Evolutionary conservation across 1,284 basidiomycete genomes (phyloP).

Genomic region (Trametes polyzona): DNA sequence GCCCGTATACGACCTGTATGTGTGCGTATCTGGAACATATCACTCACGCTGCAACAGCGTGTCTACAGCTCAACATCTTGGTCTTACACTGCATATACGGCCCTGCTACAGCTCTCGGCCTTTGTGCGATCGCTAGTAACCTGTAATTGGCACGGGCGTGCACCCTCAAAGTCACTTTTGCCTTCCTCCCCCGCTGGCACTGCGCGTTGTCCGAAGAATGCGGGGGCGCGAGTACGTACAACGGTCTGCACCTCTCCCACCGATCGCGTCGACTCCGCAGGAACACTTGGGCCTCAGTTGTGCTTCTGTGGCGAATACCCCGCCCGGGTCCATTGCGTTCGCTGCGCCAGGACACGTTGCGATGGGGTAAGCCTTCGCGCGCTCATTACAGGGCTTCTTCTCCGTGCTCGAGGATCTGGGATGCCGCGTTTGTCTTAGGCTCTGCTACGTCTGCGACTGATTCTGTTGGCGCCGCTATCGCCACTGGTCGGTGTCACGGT

Average conservation of each 20-base stretch:
- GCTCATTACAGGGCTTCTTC: not conserved
- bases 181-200: not conserved
- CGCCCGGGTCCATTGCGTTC: slow-evolving; percentile 3
- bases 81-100: too few species aligned
- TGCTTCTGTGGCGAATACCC: slow-evolving; percentile 8
- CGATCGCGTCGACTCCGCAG: too few species aligned
- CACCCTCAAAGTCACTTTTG: not conserved
- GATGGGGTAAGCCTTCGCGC: not conserved
- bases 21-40: not conserved
- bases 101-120: too few species aligned
- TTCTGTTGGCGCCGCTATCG: not conserved
- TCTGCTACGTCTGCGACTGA: not conserved
- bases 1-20: not conserved
- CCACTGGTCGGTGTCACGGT: too few species aligned
- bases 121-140: slow-evolving; percentile 4
- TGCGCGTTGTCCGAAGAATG: not conserved
- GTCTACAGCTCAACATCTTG: too few species aligned
- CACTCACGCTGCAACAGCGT: not conserved
- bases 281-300: too few species aligned
- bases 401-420: not conserved
- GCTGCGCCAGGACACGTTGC: slow-evolving; percentile 17
- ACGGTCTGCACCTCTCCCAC: not conserved
- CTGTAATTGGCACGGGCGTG: too few species aligned
- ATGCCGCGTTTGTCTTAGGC: not conserved
- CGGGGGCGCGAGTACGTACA: slow-evolving; percentile 13